Evolutionary conservation across 2,329 filamentous ascomycete genomes (phyloP), one percentile per base, ranked within the genome.

Genomic region (Rutstroemia sydowiana): DNA sequence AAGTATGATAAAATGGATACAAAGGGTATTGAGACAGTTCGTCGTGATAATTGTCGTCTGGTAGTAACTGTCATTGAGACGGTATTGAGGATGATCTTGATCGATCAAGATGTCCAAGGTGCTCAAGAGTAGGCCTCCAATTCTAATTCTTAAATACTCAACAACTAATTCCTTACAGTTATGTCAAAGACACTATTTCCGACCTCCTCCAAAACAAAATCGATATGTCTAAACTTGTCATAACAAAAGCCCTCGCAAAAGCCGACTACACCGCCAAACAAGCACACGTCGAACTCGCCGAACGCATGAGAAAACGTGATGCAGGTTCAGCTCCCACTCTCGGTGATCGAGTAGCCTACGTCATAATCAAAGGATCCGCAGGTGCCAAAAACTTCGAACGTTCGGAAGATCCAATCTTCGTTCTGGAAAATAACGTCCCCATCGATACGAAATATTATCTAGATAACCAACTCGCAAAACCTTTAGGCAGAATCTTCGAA

Each of bases 1-100:
- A 96, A 95, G 70, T 93, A 87, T 69, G 95, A 98, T 78, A 98
- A 97, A 76, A 98, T 98, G 95, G 93, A 98, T 70, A 97, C 89
- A 55, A 98, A 98, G 69, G 93, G 93, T 76, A 97, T 98, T 60
- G 93, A 98, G 71, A 98, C 93, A 3, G 95, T 98, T 43, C 85
- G 93, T 60, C 79, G 93, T 77, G 93, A 98, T 69, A 98, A 98
- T 67, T 98, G 93, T 67, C 77, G 93, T 48, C 74, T 98, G 54
- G 93, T 97, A 14, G 92, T 97, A 70, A 96, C 87, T 3, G 93
- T 97, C 54, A 97, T 98, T 63, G 93, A 98, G 70, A 97, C 93
- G 51, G 92, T 95, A 20, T 72, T 98, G 58, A 81, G 89, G 60
- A 97, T 96, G 85, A 88, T 98, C 63, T 73, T 98, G 62, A 96